Percentiles rank a stretch among this genome's conserved stretches.
These are phyloP conservation scores for Chalciporus sphaerocephalus DNA, from an alignment of 768 basidiomycete genomes.

Conservation along the genomic window DNA sequence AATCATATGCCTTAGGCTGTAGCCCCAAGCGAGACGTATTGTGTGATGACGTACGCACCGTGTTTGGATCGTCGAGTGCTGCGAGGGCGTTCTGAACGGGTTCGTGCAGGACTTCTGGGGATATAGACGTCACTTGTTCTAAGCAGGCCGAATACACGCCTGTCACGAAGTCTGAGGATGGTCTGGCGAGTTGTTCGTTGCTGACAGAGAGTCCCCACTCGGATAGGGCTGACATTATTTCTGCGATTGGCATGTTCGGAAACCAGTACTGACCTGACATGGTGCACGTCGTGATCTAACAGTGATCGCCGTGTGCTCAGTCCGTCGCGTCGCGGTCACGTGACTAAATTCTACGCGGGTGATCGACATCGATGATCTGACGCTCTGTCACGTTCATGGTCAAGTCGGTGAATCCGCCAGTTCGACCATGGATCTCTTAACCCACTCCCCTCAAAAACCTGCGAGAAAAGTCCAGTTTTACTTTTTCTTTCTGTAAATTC, in stretches of 20 bases:
- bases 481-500: background rate
- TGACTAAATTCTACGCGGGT: slow-evolving; percentile 5
- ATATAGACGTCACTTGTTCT: slow-evolving; percentile 64
- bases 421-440: background rate
- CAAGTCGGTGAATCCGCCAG: background rate
- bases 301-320: no score
- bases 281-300: background rate
- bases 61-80: slow-evolving; percentile 47
- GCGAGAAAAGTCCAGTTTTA: slow-evolving; percentile 10
- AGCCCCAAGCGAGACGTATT: background rate
- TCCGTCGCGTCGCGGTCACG: slow-evolving; percentile 31
- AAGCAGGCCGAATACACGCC: slow-evolving; percentile 68
- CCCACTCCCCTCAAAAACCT: background rate
- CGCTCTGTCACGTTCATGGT: background rate
- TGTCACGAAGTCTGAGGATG: slow-evolving; percentile 67
- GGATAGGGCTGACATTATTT: slow-evolving; percentile 60
- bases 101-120: slow-evolving; percentile 52
- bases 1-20: background rate
- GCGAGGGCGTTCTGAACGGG: slow-evolving; percentile 54
- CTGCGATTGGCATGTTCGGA: slow-evolving; percentile 59
- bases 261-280: slow-evolving; percentile 49
- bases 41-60: slow-evolving; percentile 36
- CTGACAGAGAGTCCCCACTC: slow-evolving; percentile 68
- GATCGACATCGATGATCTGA: background rate
- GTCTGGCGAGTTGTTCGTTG: slow-evolving; percentile 62